Percentiles rank a stretch among this genome's conserved stretches.
Conservation (phyloP, 148 eudicot genomes). For the Spergularia marina region DNA sequence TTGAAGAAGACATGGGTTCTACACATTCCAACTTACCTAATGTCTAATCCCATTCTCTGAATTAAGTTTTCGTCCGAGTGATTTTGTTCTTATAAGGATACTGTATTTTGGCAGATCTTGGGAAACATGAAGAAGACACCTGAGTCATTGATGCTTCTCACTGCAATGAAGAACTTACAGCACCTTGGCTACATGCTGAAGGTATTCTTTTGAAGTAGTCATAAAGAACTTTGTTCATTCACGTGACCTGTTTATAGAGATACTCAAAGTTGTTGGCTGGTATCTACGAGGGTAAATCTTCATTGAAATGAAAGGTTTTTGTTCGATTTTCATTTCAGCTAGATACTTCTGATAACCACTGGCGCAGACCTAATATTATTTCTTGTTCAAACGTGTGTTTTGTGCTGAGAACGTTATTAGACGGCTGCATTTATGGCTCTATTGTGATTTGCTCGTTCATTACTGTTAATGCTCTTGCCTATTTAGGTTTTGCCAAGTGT, state of each 20-base stretch:
- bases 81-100: conserved; percentile 13
- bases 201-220: conserved; percentile 39
- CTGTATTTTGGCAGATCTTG: conserved; percentile 53
- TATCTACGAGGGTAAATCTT: not conserved
- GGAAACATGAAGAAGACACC: conserved; percentile 78
- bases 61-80: not conserved
- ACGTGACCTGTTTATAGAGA: not conserved
- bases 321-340: too few species aligned
- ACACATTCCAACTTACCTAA: not conserved
- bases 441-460: not conserved
- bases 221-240: conserved; percentile 1
- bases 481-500: not conserved
- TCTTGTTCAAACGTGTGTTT: not conserved
- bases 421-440: not conserved
- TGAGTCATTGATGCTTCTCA: conserved; percentile 63
- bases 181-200: conserved; percentile 66
- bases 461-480: not conserved
- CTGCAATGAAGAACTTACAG: conserved; percentile 67
- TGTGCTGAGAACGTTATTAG: too few species aligned
- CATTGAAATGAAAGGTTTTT: too few species aligned
- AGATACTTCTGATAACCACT: too few species aligned
- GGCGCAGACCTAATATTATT: not conserved
- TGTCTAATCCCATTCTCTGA: not conserved
- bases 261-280: not conserved
- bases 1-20: too few species aligned